Percentiles rank a stretch among this genome's conserved stretches.
Conservation (phyloP, 768 basidiomycete genomes). For the Kwoniella sp. region DNA sequence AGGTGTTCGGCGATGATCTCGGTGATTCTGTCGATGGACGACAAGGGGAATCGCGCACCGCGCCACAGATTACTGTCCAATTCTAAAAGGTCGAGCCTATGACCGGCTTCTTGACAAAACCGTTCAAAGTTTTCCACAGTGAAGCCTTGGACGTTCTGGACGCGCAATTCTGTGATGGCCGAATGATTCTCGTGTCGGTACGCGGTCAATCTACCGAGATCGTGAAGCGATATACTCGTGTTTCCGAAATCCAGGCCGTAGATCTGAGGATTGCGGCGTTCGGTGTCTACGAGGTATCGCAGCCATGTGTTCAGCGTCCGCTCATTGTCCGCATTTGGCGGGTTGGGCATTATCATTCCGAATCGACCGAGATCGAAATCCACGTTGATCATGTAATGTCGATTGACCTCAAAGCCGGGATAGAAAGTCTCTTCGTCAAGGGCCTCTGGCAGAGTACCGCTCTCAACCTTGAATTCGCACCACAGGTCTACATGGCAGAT, state of each 20-base stretch:
- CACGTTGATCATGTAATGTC: background rate
- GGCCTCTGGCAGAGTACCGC: background rate
- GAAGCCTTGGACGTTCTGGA: background rate
- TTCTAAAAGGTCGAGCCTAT: conserved; percentile 5
- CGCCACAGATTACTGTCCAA: background rate
- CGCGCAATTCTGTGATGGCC: background rate
- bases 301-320: background rate
- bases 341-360: background rate
- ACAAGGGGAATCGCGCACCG: background rate
- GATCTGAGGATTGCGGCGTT: background rate
- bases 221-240: background rate
- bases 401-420: background rate
- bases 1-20: conserved; percentile 4
- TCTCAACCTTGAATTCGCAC: background rate
- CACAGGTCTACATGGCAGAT: background rate
- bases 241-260: background rate
- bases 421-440: background rate
- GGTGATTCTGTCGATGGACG: background rate
- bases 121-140: background rate
- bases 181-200: conserved; percentile 4
- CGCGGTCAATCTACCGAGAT: background rate
- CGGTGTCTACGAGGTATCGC: background rate
- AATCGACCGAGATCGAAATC: background rate
- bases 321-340: background rate
- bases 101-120: conserved; percentile 7